Conservation (phyloP, 176 grass and related monocot genomes). For the Typha latifolia region DNA sequence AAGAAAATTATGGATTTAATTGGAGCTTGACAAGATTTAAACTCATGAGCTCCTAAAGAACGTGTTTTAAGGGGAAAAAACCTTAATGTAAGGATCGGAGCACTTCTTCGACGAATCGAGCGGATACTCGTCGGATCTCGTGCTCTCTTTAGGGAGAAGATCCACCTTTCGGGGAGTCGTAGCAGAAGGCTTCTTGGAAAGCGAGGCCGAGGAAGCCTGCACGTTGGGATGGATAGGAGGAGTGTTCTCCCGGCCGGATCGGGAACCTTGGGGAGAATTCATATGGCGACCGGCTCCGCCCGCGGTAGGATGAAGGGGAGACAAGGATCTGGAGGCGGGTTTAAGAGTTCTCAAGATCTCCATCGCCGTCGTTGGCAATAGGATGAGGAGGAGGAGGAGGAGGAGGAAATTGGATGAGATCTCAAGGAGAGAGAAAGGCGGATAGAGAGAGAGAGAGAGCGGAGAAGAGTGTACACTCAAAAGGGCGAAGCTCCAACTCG, state of each 20-base stretch:
- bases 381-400: not conserved
- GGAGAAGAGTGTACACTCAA: not conserved
- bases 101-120: not conserved
- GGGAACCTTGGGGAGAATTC: conserved; percentile 9
- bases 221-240: conserved; percentile 24
- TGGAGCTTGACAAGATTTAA: not conserved
- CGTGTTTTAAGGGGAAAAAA: not conserved
- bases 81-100: conserved; percentile 28
- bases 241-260: conserved; percentile 29
- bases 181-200: conserved; percentile 5
- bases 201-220: not conserved
- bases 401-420: not conserved
- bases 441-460: not conserved
- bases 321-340: not conserved
- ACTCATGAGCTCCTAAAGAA: not conserved
- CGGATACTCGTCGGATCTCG: not conserved
- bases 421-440: not conserved
- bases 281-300: not conserved
- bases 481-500: not conserved
- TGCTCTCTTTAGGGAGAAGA: conserved; percentile 1
- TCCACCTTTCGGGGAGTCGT: not conserved
- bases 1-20: too few relatives aligned
- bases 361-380: not conserved
- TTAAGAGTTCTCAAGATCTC: not conserved
- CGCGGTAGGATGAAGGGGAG: conserved; percentile 2